phyloP scores from a whole-genome alignment of 352 stramenopile genomes.

The Globisporangium middletonii region DNA sequence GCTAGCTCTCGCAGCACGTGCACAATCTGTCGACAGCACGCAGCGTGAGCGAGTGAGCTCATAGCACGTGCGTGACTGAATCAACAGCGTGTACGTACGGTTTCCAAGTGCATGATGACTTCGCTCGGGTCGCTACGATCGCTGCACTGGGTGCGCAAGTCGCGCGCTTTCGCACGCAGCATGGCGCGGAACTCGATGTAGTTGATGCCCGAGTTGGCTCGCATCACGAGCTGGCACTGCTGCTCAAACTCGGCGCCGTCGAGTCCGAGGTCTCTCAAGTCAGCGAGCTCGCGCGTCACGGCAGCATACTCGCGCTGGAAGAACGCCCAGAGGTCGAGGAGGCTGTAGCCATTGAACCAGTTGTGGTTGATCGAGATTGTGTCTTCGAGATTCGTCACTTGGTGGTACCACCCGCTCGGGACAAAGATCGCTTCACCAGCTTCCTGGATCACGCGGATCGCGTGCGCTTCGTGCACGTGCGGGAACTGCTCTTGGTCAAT shows the following conservation, averaged over 20 bases:
- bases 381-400: constrained; percentile 90
- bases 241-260: constrained; percentile 41
- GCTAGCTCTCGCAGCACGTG: constrained; percentile 5
- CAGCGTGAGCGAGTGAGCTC: neutral
- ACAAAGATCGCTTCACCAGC: constrained; percentile 92
- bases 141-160: constrained; percentile 15
- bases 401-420: constrained; percentile 94
- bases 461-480: constrained; percentile 33
- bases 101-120: neutral
- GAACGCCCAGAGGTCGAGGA: constrained; percentile 58
- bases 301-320: constrained; percentile 57
- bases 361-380: constrained; percentile 98
- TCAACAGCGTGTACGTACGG: neutral
- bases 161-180: constrained; percentile 36
- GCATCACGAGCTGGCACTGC: constrained; percentile 75
- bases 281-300: constrained; percentile 50
- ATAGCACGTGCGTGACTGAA: neutral
- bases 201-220: constrained; percentile 75
- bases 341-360: constrained; percentile 92
- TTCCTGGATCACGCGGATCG: constrained; percentile 54
- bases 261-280: constrained; percentile 63
- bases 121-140: neutral
- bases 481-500: constrained; percentile 56
- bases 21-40: neutral
- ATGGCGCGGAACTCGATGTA: constrained; percentile 59